Evolutionary conservation across 2,329 filamentous ascomycete species (phyloP), one percentile per base, ranked within the genome.

Genomic region (Mycosphaerelloides madeirae): DNA sequence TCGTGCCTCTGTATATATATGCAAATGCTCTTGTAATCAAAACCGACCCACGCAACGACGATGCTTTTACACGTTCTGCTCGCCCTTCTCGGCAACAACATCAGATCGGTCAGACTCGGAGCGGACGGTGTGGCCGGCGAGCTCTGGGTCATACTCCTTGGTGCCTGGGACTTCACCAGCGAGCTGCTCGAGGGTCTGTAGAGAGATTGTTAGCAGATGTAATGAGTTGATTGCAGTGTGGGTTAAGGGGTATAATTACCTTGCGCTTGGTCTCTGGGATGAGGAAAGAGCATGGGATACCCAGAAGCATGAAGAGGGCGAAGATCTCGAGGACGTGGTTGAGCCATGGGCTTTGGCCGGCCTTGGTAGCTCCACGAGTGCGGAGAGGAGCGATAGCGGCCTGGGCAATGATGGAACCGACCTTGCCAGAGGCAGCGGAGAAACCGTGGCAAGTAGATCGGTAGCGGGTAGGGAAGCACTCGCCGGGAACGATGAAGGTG

Each of bases 241-340:
- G 11, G 7, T 11, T 15, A 15, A 36, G 18, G 22, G 29, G 29
- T 38, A 18, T 38, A 9, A 20, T 39, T 39, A 39, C 37, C 37
- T 54, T 50, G 41, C 55, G 50, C 68, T 85, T 87, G 19, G 58
- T 69, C 84, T 88, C 47, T 49, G 89, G 68, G 89, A 86, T 0
- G 85, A 91, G 68, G 3, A 89, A 69, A 1, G 82, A 81, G 2
- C 80, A 79, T 36, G 87, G 66, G 36, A 79, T 77, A 29, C 87
- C 87, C 40, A 77, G 75, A 5, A 90, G 72, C 86, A 89, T 90
- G 71, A 91, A 89, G 8, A 87, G 72, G 0, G 84, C 84, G 64
- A 87, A 89, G 29, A 89, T 84, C 62, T 87, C 76, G 71, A 91
- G 81, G 29, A 90, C 77, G 44, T 84, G 80, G 63, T 85, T 77